Percentiles rank a stretch among this genome's conserved stretches.
phyloP scores from a whole-genome alignment of 371 early-diverging fungal species.

The Mortierella sp. region DNA sequence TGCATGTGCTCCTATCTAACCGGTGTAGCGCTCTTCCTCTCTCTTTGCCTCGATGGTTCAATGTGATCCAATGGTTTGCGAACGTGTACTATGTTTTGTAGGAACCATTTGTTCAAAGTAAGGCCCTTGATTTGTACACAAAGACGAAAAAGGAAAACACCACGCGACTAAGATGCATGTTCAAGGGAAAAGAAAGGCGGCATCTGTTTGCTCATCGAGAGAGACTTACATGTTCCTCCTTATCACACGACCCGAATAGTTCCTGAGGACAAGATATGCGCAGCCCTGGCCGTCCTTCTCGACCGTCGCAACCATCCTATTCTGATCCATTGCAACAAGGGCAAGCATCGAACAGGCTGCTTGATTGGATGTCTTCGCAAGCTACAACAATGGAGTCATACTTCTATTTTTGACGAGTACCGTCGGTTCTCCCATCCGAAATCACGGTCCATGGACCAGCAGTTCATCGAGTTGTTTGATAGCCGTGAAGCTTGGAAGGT shows the following conservation, averaged over 20 bases:
- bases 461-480: conserved; percentile 97
- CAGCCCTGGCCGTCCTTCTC: conserved; percentile 83
- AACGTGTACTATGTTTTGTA: conserved; percentile 45
- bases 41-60: conserved; percentile 19
- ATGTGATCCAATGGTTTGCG: conserved; percentile 32
- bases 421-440: conserved; percentile 94
- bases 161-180: neutral
- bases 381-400: conserved; percentile 93
- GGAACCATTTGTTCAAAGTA: conserved; percentile 98
- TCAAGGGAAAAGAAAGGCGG: no score
- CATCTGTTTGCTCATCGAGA: no score
- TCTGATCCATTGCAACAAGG: conserved; percentile 97
- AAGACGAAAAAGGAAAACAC: neutral
- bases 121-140: neutral
- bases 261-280: conserved; percentile 90
- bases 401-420: conserved; percentile 97
- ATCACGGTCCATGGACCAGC: conserved; percentile 95
- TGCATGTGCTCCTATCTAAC: no score
- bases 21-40: neutral
- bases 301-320: conserved; percentile 93
- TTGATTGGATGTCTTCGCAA: conserved; percentile 94
- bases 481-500: conserved; percentile 79
- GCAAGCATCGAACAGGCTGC: conserved; percentile 98
- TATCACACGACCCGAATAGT: conserved; percentile 55
- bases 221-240: neutral